Evolutionary conservation across 805 yeast genomes (phyloP).

Genomic region (Starmerella khaoyaiensis): DNA sequence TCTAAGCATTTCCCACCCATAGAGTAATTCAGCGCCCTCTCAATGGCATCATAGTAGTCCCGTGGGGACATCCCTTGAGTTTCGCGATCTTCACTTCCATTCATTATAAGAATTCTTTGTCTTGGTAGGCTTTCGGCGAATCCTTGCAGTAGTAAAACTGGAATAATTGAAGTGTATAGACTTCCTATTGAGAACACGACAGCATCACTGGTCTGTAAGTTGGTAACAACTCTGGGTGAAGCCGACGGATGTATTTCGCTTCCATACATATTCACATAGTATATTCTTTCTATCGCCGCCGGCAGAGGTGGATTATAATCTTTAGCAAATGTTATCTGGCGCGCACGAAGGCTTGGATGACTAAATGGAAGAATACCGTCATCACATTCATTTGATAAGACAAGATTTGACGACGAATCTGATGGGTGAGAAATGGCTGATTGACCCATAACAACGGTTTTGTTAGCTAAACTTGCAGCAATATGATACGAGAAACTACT

Average conservation of each 20-base stretch:
- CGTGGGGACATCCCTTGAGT: slow-evolving; percentile 53
- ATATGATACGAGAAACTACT: slow-evolving; percentile 80
- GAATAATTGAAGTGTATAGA: slow-evolving; percentile 73
- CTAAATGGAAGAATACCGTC: slow-evolving; percentile 59
- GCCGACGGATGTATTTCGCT: slow-evolving; percentile 72
- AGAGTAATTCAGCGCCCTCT: slow-evolving; percentile 45
- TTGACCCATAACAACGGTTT: slow-evolving; percentile 72
- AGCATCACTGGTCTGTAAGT: slow-evolving; percentile 38
- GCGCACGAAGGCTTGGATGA: slow-evolving; percentile 61
- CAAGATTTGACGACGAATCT: not conserved
- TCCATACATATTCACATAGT: slow-evolving; percentile 77
- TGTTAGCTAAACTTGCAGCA: slow-evolving; percentile 58
- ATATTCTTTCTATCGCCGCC: slow-evolving; percentile 59
- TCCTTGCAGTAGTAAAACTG: slow-evolving; percentile 62
- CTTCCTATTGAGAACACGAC: slow-evolving; percentile 77
- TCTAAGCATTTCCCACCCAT: not conserved
- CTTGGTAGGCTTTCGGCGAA: slow-evolving; percentile 12
- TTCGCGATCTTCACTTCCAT: slow-evolving; percentile 70
- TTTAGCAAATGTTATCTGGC: slow-evolving; percentile 65
- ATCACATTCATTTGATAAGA: slow-evolving; percentile 26
- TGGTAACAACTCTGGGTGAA: slow-evolving; percentile 44
- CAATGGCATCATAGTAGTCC: slow-evolving; percentile 45
- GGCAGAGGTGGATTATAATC: slow-evolving; percentile 47
- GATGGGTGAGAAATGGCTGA: slow-evolving; percentile 84
- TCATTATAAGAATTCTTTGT: slow-evolving; percentile 45